Percentiles rank a stretch among this genome's conserved stretches.
phyloP scores from a whole-genome alignment of 2,329 filamentous ascomycete species.

The Colletotrichum theobromicola region DNA sequence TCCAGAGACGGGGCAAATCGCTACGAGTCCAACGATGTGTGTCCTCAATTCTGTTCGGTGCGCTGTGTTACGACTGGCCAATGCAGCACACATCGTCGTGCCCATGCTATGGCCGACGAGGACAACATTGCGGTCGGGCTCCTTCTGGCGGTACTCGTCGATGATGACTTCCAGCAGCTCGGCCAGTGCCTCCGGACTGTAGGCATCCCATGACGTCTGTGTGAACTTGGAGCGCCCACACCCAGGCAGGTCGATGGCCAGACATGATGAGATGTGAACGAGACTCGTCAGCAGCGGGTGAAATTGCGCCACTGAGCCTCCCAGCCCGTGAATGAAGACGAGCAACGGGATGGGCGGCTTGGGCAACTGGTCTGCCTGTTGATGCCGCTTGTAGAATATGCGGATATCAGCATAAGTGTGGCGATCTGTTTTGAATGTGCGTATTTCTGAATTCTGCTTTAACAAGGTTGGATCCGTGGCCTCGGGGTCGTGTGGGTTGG shows the following conservation, averaged over 20 bases:
- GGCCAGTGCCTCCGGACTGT: conserved; percentile 75
- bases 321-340: conserved; percentile 91
- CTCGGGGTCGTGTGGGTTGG: conserved; percentile 40
- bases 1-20: conserved; percentile 78
- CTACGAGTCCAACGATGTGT: conserved; percentile 77
- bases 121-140: conserved; percentile 73
- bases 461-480: conserved; percentile 79
- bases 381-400: conserved; percentile 83
- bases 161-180: conserved; percentile 80
- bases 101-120: conserved; percentile 92
- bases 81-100: conserved; percentile 74
- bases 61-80: conserved; percentile 60
- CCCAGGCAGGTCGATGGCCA: conserved; percentile 89
- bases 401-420: conserved; percentile 79
- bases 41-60: conserved; percentile 59
- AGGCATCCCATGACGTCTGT: conserved; percentile 76
- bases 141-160: conserved; percentile 71
- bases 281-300: conserved; percentile 81
- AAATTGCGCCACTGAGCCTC: conserved; percentile 92
- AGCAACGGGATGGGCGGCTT: conserved; percentile 77
- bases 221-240: conserved; percentile 82
- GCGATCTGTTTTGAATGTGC: conserved; percentile 72
- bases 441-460: conserved; percentile 74
- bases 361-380: conserved; percentile 82
- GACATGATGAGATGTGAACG: conserved; percentile 80